A percentile compares a stretch with the other conserved stretches of the same genome.
These are phyloP conservation scores for Penicillium italicum DNA, from an alignment of 2,329 filamentous ascomycete genomes.

Conservation along the genomic window DNA sequence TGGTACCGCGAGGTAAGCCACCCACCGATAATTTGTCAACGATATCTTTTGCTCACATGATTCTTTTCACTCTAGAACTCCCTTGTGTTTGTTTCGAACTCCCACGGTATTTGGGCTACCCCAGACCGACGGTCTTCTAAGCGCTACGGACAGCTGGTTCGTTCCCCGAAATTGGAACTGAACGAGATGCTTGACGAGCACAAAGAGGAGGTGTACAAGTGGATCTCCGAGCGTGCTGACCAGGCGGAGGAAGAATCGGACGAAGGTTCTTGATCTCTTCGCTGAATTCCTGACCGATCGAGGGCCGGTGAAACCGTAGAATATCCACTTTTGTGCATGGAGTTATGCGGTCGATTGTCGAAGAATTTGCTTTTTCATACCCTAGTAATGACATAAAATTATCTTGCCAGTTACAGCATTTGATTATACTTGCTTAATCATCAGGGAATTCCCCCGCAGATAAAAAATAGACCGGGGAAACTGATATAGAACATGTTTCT, in stretches of 20 bases:
- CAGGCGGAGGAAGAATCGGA: conserved; percentile 26
- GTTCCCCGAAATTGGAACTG: conserved; percentile 46
- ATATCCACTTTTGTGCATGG: background rate
- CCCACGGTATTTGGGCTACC: conserved; percentile 73
- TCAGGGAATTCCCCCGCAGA: background rate
- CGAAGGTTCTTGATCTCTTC: conserved; percentile 6
- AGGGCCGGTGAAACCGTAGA: background rate
- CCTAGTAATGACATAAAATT: conserved; percentile 1
- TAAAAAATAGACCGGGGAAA: background rate
- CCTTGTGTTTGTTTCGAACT: conserved; percentile 69
- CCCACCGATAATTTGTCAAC: background rate
- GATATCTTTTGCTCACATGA: background rate
- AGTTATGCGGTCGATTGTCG: background rate
- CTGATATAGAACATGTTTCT: background rate
- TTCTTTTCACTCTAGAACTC: conserved; percentile 54
- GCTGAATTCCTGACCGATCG: background rate
- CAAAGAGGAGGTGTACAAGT: conserved; percentile 47
- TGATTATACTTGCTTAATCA: background rate
- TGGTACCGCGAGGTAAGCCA: conserved; percentile 71
- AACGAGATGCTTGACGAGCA: conserved; percentile 58
- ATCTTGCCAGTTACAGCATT: background rate
- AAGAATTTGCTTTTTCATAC: background rate
- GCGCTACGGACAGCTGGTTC: conserved; percentile 54
- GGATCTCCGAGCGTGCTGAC: conserved; percentile 43
- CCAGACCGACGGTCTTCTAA: conserved; percentile 54